Conservation (phyloP, 2,329 filamentous ascomycete species). For the Bipolaris sorokiniana region DNA sequence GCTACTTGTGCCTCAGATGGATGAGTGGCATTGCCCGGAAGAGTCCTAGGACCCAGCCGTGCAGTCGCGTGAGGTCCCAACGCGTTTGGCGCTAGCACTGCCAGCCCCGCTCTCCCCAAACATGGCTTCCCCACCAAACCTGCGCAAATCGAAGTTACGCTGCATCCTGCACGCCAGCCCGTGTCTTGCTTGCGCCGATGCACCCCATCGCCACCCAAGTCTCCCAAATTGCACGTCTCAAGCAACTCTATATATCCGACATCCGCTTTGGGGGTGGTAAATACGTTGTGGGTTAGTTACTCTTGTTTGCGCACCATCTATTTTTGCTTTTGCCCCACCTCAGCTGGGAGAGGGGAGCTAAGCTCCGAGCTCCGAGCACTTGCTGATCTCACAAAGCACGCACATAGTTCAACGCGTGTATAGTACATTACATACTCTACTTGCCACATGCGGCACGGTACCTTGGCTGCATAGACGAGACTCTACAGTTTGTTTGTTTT, state of each 20-base stretch:
- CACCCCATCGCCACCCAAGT: background rate
- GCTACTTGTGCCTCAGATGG: background rate
- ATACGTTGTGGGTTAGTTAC: no score
- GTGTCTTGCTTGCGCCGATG: conserved; percentile 5
- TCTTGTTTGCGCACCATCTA: background rate
- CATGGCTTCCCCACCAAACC: conserved; percentile 16
- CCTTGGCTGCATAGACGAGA: background rate
- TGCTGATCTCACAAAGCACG: background rate
- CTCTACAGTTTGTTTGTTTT: background rate
- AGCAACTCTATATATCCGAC: no score
- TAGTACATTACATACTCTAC: background rate
- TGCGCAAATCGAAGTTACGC: conserved; percentile 4
- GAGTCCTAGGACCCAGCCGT: conserved; percentile 6
- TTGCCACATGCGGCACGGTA: background rate
- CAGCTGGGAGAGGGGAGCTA: background rate
- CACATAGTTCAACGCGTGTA: background rate
- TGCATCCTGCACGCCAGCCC: conserved; percentile 19
- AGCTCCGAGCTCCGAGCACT: conserved; percentile 4
- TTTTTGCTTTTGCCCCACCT: conserved; percentile 7
- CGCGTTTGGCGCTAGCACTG: conserved; percentile 17
- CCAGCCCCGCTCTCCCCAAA: conserved; percentile 17
- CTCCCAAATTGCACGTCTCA: background rate
- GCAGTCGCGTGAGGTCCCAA: conserved; percentile 1
- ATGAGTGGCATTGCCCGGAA: background rate
- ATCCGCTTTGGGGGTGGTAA: no score